Base-by-base conservation (phyloP, 2,329 filamentous ascomycete genomes). In the Trichoderma asperellum region DNA sequence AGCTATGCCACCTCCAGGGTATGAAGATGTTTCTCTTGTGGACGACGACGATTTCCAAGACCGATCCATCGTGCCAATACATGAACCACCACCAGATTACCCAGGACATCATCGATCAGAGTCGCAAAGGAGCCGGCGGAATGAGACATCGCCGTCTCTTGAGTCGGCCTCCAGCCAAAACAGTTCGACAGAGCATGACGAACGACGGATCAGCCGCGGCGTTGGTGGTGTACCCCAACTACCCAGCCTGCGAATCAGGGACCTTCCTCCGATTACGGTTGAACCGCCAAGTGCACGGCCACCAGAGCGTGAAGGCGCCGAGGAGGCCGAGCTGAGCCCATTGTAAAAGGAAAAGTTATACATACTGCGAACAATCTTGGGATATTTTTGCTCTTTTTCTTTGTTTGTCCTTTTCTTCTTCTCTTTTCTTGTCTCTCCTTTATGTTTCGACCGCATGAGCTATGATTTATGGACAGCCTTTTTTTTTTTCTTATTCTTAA, bases 71-170 rank as follows among this genome's bases (percentile, higher is more conserved):
- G 83, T 81, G 16, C 81, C 84, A 0, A 80, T 81, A 58, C 73
- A 80, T 60, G 85, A 84, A 57, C 84, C 86, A 11, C 86, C 86
- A 10, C 86, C 86, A 1, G 81, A 82, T 21, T 88, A 88, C 72
- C 78, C 83, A 0, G 83, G 83, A 5, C 80, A 76, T n/a, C 75
- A 75, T 65, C 76, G 76, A 18, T 74, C 75, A 37, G 70, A 66
- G 7, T 78, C 76, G 5, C 76, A 74, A 68, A 70, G 70, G 58
- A 74, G 70, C 49, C 68, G 71, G 21, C 66, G 56, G 27, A 57
- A 34, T 69, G 27, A 29, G n/a, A 56, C 58, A 12, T 49, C 58
- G 8, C 67, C 67, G 6, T 57, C 60, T 24, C 27, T 47, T 32
- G 57, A 57, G 18, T 53, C 58, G 10, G 68, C 67, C 12, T 57